phyloP scores from a whole-genome alignment of 1,284 basidiomycete species.

The Ceratobasidium sp. region DNA sequence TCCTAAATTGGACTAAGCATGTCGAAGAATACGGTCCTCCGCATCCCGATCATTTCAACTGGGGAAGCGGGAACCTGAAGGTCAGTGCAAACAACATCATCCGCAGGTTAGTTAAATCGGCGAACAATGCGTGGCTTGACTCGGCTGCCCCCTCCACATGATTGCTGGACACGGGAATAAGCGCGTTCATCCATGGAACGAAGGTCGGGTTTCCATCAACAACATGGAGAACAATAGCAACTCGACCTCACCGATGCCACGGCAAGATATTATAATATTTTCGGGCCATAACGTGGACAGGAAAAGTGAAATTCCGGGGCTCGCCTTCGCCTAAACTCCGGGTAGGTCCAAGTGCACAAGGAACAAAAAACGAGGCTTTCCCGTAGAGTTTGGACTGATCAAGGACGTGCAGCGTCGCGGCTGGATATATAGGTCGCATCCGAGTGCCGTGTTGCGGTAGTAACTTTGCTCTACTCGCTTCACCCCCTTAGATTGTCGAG shows the following conservation, averaged over 20 bases:
- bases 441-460: slow-evolving; percentile 15
- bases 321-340: slow-evolving; percentile 20
- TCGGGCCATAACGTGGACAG: slow-evolving; percentile 30
- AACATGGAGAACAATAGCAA: slow-evolving; percentile 31
- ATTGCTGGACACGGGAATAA: slow-evolving; percentile 26
- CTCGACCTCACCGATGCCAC: slow-evolving; percentile 5
- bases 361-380: slow-evolving; percentile 45
- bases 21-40: not conserved
- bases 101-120: not conserved
- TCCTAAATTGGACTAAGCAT: not conserved
- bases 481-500: slow-evolving; percentile 22
- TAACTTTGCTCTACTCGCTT: slow-evolving; percentile 28
- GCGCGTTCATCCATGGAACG: slow-evolving; percentile 31
- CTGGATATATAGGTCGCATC: slow-evolving; percentile 32
- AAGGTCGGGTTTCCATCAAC: slow-evolving; percentile 21
- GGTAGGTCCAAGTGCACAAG: slow-evolving; percentile 36
- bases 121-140: slow-evolving; percentile 25
- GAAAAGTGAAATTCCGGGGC: slow-evolving; percentile 13
- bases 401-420: slow-evolving; percentile 2
- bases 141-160: slow-evolving; percentile 17
- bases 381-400: slow-evolving; percentile 30
- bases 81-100: slow-evolving; percentile 8
- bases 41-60: slow-evolving; percentile 32
- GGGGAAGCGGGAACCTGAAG: slow-evolving; percentile 20
- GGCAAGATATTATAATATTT: slow-evolving; percentile 10